Base-by-base conservation (phyloP, 1,284 basidiomycete genomes). In the Boletus nobilissimus region DNA sequence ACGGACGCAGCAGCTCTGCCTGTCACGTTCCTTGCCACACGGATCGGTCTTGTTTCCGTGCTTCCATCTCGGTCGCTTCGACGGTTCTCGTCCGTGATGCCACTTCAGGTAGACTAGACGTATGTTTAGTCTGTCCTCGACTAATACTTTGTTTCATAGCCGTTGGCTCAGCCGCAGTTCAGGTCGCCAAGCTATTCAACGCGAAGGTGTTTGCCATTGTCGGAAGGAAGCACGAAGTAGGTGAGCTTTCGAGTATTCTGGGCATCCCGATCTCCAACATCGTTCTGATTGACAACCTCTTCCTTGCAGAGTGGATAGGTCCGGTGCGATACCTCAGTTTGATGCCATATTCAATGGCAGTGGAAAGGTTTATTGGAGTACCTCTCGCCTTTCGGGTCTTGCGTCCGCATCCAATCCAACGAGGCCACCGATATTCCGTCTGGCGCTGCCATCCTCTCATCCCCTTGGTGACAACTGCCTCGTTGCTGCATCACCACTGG, bases 41-140 rank as follows among this genome's bases (percentile, higher is more conserved):
- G 83, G 83, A 77, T 84, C 18, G 83, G 83, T 54, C 77, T 85
- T 32, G 77, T 81, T 26, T 62, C 3, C 82, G 78, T 10, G 79
- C 76, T 63, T 75, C 77, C 36, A 76, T 84, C 51, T 79, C 77
- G 1, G 63, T 82, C 16, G 74, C 78, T 63, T 85, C 83, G 16
- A 77, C 75, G 1, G 76, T 84, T n/a, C 80, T 84, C 8, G 72
- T 85, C n/a, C 83, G 85, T 34, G 82, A 85, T 67, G 83, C 79
- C 24, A 51, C 77, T 46, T 84, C 83, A 73, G 79, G 83, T 85
- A 67, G 46, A 18, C 14, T 26, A 39, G 7, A 38, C n/a, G 10
- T 29, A 38, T 66, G 7, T 40, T n/a, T 29, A 5, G 39, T 26
- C 24, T 66, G 32, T 66, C 19, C 2, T 57, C 39, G 60, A 18